These are phyloP conservation scores for Epithemia pelagica DNA, from an alignment of 108 stramenopile species.

Conservation along the genomic window DNA sequence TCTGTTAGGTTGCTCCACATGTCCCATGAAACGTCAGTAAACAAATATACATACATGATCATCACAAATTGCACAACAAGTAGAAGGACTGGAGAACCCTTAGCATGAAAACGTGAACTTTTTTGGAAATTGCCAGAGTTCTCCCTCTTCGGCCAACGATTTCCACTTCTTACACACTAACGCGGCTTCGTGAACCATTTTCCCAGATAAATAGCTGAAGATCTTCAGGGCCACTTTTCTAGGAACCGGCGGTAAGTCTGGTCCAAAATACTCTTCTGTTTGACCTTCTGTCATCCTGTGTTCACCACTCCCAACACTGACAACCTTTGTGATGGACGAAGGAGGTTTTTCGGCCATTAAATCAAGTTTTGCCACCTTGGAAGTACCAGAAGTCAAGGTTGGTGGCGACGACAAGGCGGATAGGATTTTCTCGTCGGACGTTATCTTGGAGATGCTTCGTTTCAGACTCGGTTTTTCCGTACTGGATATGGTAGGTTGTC, in stretches of 20 bases:
- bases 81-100: too few relatives aligned
- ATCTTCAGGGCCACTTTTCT: conserved; percentile 53
- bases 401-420: conserved; percentile 7
- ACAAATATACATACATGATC: background rate
- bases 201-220: conserved; percentile 67
- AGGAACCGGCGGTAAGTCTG: conserved; percentile 37
- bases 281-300: conserved; percentile 35
- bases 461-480: conserved; percentile 5
- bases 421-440: background rate
- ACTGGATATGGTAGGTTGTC: too few relatives aligned
- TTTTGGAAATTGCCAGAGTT: conserved; percentile 33
- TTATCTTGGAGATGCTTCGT: conserved; percentile 3
- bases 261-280: conserved; percentile 47
- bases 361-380: too few relatives aligned
- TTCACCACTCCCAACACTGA: too few relatives aligned
- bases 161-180: conserved; percentile 75
- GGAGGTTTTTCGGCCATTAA: too few relatives aligned
- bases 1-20: too few relatives aligned
- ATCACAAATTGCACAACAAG: background rate
- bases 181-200: conserved; percentile 80
- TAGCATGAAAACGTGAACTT: background rate
- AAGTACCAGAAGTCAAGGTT: too few relatives aligned
- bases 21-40: too few relatives aligned
- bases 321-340: too few relatives aligned
- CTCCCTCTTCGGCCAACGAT: conserved; percentile 43